phyloP scores from a whole-genome alignment of 306 rosid genomes.

The Dryas alaskensis region DNA sequence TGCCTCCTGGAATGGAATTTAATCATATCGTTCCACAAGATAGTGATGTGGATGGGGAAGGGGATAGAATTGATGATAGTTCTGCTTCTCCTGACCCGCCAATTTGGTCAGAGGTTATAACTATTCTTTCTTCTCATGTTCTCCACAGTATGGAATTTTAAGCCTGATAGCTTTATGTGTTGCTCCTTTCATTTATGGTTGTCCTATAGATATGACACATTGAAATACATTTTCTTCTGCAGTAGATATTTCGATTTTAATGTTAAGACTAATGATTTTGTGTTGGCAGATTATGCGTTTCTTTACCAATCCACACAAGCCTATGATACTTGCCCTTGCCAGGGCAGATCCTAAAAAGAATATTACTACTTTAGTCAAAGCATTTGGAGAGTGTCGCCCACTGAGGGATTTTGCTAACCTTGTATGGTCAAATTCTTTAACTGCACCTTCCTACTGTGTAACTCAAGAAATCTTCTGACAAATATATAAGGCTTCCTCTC shows the following conservation, averaged over 20 bases:
- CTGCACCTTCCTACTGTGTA: conserved; percentile 9
- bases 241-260: neutral
- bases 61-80: conserved; percentile 40
- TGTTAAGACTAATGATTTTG: conserved; percentile 14
- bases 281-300: conserved; percentile 55
- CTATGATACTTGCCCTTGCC: conserved; percentile 73
- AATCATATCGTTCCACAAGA: conserved; percentile 57
- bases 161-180: neutral
- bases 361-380: conserved; percentile 57
- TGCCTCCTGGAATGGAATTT: conserved; percentile 71
- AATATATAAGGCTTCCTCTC: conserved; percentile 1
- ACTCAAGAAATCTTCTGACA: neutral
- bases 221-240: neutral
- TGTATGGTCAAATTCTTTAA: conserved; percentile 31
- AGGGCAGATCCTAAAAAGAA: conserved; percentile 69
- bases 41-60: conserved; percentile 45
- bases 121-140: conserved; percentile 10
- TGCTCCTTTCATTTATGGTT: conserved; percentile 5
- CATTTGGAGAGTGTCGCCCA: conserved; percentile 68
- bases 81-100: conserved; percentile 46
- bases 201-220: neutral
- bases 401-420: conserved; percentile 61
- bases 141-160: conserved; percentile 7
- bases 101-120: conserved; percentile 55
- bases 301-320: conserved; percentile 66